Percentiles rank a stretch among this genome's conserved stretches.
Conservation (phyloP, 495 filamentous ascomycete genomes). For the Hypoxylon cercidicola region DNA sequence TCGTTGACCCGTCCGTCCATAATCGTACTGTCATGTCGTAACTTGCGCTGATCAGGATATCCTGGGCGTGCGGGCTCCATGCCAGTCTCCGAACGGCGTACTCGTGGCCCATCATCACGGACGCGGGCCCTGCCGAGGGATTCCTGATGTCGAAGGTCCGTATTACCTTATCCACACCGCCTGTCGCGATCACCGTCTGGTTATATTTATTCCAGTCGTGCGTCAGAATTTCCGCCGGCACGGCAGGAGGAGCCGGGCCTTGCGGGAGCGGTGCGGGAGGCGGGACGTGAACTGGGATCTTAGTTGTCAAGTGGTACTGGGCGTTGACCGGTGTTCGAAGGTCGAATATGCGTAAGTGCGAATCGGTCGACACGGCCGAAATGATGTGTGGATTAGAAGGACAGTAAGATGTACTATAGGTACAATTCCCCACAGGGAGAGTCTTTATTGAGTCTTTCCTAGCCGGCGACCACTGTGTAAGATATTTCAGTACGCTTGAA, state of each 20-base stretch:
- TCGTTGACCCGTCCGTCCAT: conserved; percentile 81
- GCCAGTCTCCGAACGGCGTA: conserved; percentile 86
- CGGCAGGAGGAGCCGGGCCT: conserved; percentile 45
- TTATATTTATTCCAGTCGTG: conserved; percentile 99
- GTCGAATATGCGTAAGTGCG: conserved; percentile 88
- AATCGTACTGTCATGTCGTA: conserved; percentile 98
- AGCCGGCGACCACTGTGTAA: conserved; percentile 76
- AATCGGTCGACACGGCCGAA: conserved; percentile 85
- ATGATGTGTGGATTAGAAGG: conserved; percentile 82
- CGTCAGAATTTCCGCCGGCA: conserved; percentile 79
- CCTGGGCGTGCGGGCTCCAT: conserved; percentile 91
- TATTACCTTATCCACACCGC: conserved; percentile 87
- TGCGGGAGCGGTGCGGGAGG: conserved; percentile 54
- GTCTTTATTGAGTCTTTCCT: conserved; percentile 77
- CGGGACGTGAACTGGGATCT: conserved; percentile 79
- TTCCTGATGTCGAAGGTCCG: conserved; percentile 89
- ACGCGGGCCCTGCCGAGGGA: conserved; percentile 73
- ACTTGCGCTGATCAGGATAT: conserved; percentile 85
- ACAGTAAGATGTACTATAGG: conserved; percentile 84
- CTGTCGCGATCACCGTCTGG: conserved; percentile 81
- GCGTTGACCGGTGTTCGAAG: conserved; percentile 82
- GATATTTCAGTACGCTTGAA: conserved; percentile 18
- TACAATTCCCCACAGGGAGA: conserved; percentile 88
- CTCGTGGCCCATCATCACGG: conserved; percentile 82
- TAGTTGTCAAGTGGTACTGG: conserved; percentile 80